Percentiles rank a stretch among this genome's conserved stretches.
phyloP scores from a whole-genome alignment of 2,329 filamentous ascomycete species.

The Scopulariopsis brevicaulis region DNA sequence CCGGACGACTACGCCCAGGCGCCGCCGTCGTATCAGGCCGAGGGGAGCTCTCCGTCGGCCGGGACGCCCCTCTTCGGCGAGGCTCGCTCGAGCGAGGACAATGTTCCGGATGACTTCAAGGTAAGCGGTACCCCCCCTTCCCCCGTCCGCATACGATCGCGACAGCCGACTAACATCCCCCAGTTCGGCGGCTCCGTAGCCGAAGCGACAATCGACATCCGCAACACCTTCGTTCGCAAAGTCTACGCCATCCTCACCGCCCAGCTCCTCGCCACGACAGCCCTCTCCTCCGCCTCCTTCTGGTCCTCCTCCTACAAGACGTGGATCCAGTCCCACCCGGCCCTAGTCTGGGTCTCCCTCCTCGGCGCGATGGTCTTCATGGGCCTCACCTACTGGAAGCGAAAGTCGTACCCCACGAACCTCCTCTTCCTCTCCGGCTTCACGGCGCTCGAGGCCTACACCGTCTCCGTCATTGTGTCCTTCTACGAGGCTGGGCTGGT shows the following conservation, averaged over 20 bases:
- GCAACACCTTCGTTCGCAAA: conserved; percentile 94
- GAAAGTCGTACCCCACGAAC: conserved; percentile 90
- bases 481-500: conserved; percentile 81
- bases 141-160: neutral
- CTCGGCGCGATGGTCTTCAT: conserved; percentile 77
- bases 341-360: conserved; percentile 77
- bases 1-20: conserved; percentile 72
- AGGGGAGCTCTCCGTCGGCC: conserved; percentile 22
- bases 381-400: conserved; percentile 87
- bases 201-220: conserved; percentile 88
- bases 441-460: conserved; percentile 86
- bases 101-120: conserved; percentile 96
- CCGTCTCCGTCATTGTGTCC: conserved; percentile 82
- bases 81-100: conserved; percentile 71
- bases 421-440: conserved; percentile 85
- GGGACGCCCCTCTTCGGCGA: conserved; percentile 47
- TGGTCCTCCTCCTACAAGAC: conserved; percentile 65
- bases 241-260: conserved; percentile 97
- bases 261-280: conserved; percentile 76
- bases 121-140: conserved; percentile 23
- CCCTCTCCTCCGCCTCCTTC: conserved; percentile 76
- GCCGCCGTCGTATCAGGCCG: conserved; percentile 66
- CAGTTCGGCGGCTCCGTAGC: conserved; percentile 88
- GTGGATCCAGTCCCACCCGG: conserved; percentile 80
- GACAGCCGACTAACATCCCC: neutral